A percentile compares a stretch with the other conserved stretches of the same genome.
phyloP scores from a whole-genome alignment of 108 stramenopile species.

The Asterionellopsis glacialis region DNA sequence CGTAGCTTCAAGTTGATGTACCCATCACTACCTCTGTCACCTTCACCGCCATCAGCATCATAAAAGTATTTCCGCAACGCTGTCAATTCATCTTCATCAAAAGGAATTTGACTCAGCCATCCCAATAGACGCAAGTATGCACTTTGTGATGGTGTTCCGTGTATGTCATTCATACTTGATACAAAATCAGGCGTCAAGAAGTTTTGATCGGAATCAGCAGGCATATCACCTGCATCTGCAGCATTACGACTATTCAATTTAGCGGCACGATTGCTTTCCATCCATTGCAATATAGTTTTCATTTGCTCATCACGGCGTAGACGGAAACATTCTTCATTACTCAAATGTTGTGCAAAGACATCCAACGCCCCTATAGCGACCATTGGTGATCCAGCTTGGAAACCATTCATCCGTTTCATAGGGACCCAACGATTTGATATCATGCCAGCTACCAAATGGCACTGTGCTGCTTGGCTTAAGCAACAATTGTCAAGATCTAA shows the following conservation, averaged over 20 bases:
- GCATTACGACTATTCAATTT: conserved; percentile 20
- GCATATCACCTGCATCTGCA: conserved; percentile 7
- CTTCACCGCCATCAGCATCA: conserved; percentile 57
- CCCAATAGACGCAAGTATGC: conserved; percentile 81
- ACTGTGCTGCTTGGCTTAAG: conserved; percentile 83
- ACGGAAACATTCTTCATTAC: conserved; percentile 84
- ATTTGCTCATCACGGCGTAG: conserved; percentile 82
- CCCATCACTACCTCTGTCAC: conserved; percentile 65
- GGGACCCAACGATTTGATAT: conserved; percentile 88
- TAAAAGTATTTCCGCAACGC: conserved; percentile 81
- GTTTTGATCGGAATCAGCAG: conserved; percentile 23
- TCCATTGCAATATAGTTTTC: conserved; percentile 80
- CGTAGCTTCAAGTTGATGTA: conserved; percentile 71
- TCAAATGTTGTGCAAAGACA: conserved; percentile 55
- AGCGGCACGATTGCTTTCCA: conserved; percentile 64
- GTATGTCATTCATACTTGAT: conserved; percentile 51
- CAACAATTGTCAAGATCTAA: conserved; percentile 85
- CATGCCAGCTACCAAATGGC: conserved; percentile 83
- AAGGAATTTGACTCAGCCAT: conserved; percentile 83
- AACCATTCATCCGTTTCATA: conserved; percentile 78
- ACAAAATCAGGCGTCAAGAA: conserved; percentile 55
- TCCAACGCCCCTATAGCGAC: conserved; percentile 78
- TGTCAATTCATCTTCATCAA: conserved; percentile 83
- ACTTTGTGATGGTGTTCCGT: conserved; percentile 74
- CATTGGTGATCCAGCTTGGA: conserved; percentile 80